A percentile compares a stretch with the other conserved stretches of the same genome.
Evolutionary conservation across 2,329 filamentous ascomycete species (phyloP).

Genomic region (Clonostachys solani): DNA sequence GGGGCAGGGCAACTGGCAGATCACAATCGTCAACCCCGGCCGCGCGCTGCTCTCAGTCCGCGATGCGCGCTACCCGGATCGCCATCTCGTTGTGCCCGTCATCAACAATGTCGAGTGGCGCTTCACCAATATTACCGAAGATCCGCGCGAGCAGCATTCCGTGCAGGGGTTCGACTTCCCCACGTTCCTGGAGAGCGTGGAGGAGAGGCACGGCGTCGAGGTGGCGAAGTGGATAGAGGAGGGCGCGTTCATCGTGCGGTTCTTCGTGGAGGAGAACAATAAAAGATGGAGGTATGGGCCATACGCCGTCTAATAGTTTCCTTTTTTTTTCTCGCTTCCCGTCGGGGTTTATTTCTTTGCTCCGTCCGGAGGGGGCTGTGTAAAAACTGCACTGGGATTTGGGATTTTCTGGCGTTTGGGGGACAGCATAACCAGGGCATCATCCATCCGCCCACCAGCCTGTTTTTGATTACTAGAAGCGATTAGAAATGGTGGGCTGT

Average conservation of each 20-base stretch:
- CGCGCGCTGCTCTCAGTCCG: constrained; percentile 24
- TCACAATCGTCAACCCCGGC: constrained; percentile 24
- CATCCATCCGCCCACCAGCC: too few species aligned
- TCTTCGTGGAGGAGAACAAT: constrained; percentile 27
- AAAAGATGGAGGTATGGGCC: constrained; percentile 17
- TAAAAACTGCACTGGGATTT: too few species aligned
- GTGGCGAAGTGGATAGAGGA: constrained; percentile 23
- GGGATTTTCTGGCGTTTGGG: too few species aligned
- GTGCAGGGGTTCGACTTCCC: constrained; percentile 17
- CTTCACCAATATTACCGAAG: constrained; percentile 18
- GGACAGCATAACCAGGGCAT: too few species aligned
- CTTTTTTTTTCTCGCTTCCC: too few species aligned
- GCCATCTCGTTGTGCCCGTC: constrained; percentile 23
- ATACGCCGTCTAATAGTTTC: too few species aligned
- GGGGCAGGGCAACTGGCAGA: constrained; percentile 20
- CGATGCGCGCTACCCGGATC: constrained; percentile 18
- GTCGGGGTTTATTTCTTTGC: too few species aligned
- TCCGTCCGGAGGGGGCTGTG: too few species aligned
- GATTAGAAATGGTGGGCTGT: too few species aligned
- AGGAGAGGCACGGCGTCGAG: constrained; percentile 12
- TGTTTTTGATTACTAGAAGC: too few species aligned
- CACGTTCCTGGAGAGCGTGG: constrained; percentile 4
- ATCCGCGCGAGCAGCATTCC: constrained; percentile 18
- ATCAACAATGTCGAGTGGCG: constrained; percentile 22
- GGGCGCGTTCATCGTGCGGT: constrained; percentile 21